Evolutionary conservation across 2,329 filamentous ascomycete species (phyloP), one percentile per base, ranked within the genome.

Genomic region (Paecilomyces formosus): DNA sequence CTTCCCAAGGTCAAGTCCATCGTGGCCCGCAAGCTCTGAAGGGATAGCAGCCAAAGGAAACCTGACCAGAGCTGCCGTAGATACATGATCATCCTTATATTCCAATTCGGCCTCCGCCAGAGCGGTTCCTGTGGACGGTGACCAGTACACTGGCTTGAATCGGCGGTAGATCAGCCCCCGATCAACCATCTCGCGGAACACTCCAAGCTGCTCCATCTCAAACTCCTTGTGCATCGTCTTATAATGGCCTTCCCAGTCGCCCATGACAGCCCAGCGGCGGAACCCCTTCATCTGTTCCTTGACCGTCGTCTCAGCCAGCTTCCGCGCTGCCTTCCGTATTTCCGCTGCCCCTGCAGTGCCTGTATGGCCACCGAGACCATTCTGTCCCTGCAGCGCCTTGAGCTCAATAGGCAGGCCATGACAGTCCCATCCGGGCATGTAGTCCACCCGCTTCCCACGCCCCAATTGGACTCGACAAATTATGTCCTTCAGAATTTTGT

Each of bases 401-500:
- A 97, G 82, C 80, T 99, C 94, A 69, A 99, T 99, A 0, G 94
- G 94, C 54, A 99, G 82, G 0, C 94, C 94, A 78, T 99, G 94
- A 65, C 94, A 99, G 72, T 99, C 95, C 94, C 94, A 99, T 53
- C 94, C 93, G 1, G 94, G 94, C 15, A 92, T 81, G 69, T 95
- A 99, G 45, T 86, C 81, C 33, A 97, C 87, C 62, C 85, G 82
- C 65, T 84, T 87, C 18, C 90, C 94, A 69, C 88, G 83, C 61
- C 89, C 85, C 60, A 97, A 78, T 76, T 96, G 86, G 61, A 88
- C 86, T 49, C 94, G 85, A 65, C 92, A 82, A 61, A 96, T 90
- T 68, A 97, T 89, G 75, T 99, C 94, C 79, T 99, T 99, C 60
- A 96, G 81, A 65, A 97, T 88, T 77, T 99, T 99, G 76, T 99